Evolutionary conservation across 163 green algal genomes (phyloP).

Genomic region (Chloroidium sp.): DNA sequence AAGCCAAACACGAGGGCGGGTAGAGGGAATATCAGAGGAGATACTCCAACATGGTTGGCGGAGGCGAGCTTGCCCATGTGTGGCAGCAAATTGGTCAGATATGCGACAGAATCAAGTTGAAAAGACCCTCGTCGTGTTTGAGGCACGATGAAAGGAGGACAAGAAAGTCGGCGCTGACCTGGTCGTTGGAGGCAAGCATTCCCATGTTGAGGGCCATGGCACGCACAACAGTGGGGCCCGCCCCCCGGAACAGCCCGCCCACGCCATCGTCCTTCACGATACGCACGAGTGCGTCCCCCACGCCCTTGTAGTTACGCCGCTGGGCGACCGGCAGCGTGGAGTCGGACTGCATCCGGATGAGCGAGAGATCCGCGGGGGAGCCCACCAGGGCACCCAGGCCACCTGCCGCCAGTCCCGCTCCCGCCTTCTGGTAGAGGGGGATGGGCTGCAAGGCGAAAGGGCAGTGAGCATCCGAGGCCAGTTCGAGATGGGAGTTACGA

Average conservation of each 20-base stretch:
- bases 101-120: too few species aligned
- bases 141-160: too few species aligned
- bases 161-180: constrained; percentile 34
- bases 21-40: too few species aligned
- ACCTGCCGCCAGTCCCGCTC: constrained; percentile 81
- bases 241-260: constrained; percentile 88
- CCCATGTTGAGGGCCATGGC: constrained; percentile 99
- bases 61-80: too few species aligned
- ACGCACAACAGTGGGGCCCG: constrained; percentile 87
- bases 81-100: too few species aligned
- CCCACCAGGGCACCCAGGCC: constrained; percentile 91
- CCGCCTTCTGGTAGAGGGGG: constrained; percentile 91
- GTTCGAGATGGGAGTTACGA: too few species aligned
- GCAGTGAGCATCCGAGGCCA: background rate
- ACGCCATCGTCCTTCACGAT: constrained; percentile 93
- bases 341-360: constrained; percentile 97
- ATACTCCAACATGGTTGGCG: too few species aligned
- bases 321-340: constrained; percentile 77
- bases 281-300: constrained; percentile 49
- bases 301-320: constrained; percentile 94
- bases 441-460: constrained; percentile 47
- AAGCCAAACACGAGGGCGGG: too few species aligned
- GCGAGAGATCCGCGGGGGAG: constrained; percentile 90
- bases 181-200: constrained; percentile 98
- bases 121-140: too few species aligned